A percentile compares a stretch with the other conserved stretches of the same genome.
These are phyloP conservation scores for Penicillium flavigenum DNA, from an alignment of 495 filamentous ascomycete genomes.

Conservation along the genomic window DNA sequence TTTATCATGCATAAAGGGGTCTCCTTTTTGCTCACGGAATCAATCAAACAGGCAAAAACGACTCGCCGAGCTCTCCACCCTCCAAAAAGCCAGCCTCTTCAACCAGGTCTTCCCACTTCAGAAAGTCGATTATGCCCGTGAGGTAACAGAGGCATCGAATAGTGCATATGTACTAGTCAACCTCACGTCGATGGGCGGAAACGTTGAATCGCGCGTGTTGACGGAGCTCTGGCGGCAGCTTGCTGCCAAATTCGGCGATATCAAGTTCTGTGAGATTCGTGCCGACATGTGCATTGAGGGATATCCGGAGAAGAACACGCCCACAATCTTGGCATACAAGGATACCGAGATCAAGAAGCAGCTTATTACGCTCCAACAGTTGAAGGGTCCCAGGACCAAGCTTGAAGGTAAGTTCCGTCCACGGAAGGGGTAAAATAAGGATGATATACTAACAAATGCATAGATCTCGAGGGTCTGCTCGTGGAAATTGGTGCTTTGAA, in stretches of 20 bases:
- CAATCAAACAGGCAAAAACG: constrained; percentile 63
- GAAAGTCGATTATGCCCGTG: constrained; percentile 86
- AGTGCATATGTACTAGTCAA: constrained; percentile 77
- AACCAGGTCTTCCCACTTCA: constrained; percentile 90
- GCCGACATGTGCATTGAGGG: constrained; percentile 93
- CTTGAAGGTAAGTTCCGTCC: constrained; percentile 52
- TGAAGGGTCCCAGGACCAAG: constrained; percentile 68
- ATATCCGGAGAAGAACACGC: constrained; percentile 92
- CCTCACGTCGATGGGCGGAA: constrained; percentile 75
- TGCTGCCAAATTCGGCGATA: constrained; percentile 79
- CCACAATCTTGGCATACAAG: constrained; percentile 88
- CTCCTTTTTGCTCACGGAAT: constrained; percentile 19
- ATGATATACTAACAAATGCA: constrained; percentile 4
- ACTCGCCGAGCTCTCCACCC: constrained; percentile 70
- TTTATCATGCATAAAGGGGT: background rate
- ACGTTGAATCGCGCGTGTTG: constrained; percentile 78
- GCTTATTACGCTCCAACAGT: constrained; percentile 77
- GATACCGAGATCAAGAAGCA: constrained; percentile 90
- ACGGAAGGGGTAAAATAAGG: background rate
- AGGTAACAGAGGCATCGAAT: constrained; percentile 88
- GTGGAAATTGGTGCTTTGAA: constrained; percentile 77
- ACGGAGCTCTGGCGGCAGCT: constrained; percentile 85
- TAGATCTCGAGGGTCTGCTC: constrained; percentile 73
- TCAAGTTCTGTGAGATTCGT: constrained; percentile 97
- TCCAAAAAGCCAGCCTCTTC: constrained; percentile 72